Base-by-base conservation (phyloP, 305 asterid species). In the Solanum hybrid region DNA sequence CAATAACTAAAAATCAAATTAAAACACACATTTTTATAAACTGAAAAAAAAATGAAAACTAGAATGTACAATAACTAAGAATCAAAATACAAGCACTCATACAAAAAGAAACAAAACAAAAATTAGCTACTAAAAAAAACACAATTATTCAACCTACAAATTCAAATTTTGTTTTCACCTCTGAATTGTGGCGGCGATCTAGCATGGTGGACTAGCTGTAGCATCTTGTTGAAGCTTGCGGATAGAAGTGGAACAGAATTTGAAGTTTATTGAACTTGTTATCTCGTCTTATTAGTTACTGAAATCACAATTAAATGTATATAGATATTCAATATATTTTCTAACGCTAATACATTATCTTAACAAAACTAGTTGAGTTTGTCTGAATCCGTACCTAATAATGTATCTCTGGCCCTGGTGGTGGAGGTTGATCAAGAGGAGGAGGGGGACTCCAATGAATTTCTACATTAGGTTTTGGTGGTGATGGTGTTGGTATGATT, bases 321-420 rank as follows among this genome's bases (percentile, higher is more conserved):
- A 51, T 0, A 51, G 0, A 5, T 2, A 0, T 15, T 68, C 70
- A 17, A 17, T 17, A 26, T 12, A 26, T 12, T 3, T 0, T 29
- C n/a, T 7, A 29, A 75, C 14, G 0, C 37, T 0, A 75, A 75
- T 13, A 75, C 8, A 75, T 0, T 14, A 13, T 17, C 13, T 31
- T 7, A 17, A 73, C 10, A 27, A 3, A 77, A 77, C 7, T 32
- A 32, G 79, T 7, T 32, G 82, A 32, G 38, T 77, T 77, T 0
- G 0, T 32, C 0, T 32, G 14, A 32, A 77, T 4, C 1, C 0
- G 2, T 77, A 77, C 39, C 82, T 17, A 77, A 77, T 77, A 77
- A 0, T 32, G 4, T 31, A 77, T 77, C 14, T 77, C 14, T 0
- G 26, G 0, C 15, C 14, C 14, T 17, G 7, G 0, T 4, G 82